Percentiles rank a stretch among this genome's conserved stretches.
Conservation (phyloP, 306 rosid genomes). For the Prunus salicina region DNA sequence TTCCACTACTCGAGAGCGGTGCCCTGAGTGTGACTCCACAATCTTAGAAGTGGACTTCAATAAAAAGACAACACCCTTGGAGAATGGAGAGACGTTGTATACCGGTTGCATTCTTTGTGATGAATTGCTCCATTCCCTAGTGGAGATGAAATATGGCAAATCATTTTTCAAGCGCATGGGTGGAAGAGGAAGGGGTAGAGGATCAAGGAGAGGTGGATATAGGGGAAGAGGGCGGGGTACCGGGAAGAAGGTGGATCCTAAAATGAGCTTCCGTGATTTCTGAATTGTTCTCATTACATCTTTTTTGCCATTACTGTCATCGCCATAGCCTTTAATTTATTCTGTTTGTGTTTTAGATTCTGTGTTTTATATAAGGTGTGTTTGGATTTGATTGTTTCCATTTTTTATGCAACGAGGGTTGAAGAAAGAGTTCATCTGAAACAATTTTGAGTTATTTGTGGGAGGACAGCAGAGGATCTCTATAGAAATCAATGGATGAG, state of each 20-base stretch:
- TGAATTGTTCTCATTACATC: conserved; percentile 8
- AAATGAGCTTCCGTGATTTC: conserved; percentile 96
- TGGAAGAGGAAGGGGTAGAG: conserved; percentile 73
- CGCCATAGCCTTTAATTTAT: too few species aligned
- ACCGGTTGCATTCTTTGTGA: conserved; percentile 91
- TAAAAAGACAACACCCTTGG: conserved; percentile 88
- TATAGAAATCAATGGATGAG: too few species aligned
- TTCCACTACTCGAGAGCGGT: conserved; percentile 65
- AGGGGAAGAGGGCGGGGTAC: conserved; percentile 62
- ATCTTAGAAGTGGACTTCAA: conserved; percentile 90
- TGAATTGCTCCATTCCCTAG: conserved; percentile 83
- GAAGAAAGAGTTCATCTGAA: too few species aligned
- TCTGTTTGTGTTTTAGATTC: too few species aligned
- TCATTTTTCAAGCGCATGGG: conserved; percentile 34
- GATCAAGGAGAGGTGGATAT: conserved; percentile 37
- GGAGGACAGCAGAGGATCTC: too few species aligned
- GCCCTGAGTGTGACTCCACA: conserved; percentile 75
- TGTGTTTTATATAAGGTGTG: too few species aligned
- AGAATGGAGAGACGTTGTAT: conserved; percentile 74
- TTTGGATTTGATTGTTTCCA: too few species aligned
- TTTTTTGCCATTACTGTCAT: too few species aligned
- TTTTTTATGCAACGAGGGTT: too few species aligned
- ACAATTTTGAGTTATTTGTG: too few species aligned
- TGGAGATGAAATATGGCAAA: conserved; percentile 87
- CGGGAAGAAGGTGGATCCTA: conserved; percentile 65